These are phyloP conservation scores for Tetracentron sinense DNA, from an alignment of 164 flowering plant genomes.

Conservation along the genomic window DNA sequence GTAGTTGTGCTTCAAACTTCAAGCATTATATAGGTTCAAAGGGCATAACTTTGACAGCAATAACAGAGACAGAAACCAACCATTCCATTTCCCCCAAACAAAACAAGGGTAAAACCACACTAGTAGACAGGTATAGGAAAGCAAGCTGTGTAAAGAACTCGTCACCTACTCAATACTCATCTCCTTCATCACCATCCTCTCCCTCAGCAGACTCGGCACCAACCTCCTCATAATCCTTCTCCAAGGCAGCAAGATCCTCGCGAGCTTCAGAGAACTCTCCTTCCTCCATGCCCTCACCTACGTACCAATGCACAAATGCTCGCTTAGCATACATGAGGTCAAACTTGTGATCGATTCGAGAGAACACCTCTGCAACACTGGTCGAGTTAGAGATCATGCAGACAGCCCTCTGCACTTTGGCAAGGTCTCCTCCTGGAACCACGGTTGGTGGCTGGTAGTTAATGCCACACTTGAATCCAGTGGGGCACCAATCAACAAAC, in stretches of 20 bases:
- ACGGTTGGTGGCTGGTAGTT: constrained; percentile 65
- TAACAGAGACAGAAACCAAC: too few species aligned
- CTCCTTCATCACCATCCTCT: constrained; percentile 53
- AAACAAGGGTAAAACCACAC: too few species aligned
- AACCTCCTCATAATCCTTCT: constrained; percentile 67
- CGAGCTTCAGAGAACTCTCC: constrained; percentile 69
- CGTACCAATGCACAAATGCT: constrained; percentile 39
- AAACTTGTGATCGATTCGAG: constrained; percentile 53
- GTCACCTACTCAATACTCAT: constrained; percentile 44
- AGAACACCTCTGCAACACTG: constrained; percentile 53
- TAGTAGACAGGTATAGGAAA: too few species aligned
- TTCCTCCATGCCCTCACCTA: constrained; percentile 48
- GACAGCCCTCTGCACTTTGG: constrained; percentile 57
- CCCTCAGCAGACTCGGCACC: constrained; percentile 61
- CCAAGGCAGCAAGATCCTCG: constrained; percentile 60
- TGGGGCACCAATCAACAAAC: constrained; percentile 63
- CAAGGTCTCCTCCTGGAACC: constrained; percentile 60
- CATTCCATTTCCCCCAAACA: too few species aligned
- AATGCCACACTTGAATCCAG: constrained; percentile 62
- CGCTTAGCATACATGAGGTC: constrained; percentile 57
- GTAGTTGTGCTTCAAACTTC: too few species aligned
- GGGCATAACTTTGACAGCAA: too few species aligned
- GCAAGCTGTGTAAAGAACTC: too few species aligned
- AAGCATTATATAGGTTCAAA: too few species aligned
- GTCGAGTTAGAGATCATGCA: constrained; percentile 58